Evolutionary conservation across 208 protist genomes (phyloP).

Genomic region (Tritrichomonas foetus): DNA sequence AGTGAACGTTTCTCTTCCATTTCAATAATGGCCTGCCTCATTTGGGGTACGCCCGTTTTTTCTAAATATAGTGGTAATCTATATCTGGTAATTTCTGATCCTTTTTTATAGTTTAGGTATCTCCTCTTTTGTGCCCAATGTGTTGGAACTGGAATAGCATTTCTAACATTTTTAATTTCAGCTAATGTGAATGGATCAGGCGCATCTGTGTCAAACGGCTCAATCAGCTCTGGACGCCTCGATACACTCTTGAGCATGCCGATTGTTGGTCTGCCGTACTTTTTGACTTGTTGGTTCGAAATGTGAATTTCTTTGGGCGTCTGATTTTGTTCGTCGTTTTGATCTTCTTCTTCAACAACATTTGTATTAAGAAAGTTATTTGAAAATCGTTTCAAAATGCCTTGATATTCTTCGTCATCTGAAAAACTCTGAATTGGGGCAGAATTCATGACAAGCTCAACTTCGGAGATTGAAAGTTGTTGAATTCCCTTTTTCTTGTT

Average conservation of each 20-base stretch:
- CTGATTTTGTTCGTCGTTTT: neutral
- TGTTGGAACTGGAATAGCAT: constrained; percentile 85
- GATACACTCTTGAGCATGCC: constrained; percentile 75
- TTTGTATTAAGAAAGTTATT: neutral
- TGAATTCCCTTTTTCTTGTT: neutral
- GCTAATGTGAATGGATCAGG: constrained; percentile 87
- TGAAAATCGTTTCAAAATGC: neutral
- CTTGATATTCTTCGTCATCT: neutral
- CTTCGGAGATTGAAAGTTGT: neutral
- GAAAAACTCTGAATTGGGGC: neutral
- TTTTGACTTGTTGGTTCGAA: constrained; percentile 35
- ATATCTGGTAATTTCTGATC: constrained; percentile 74
- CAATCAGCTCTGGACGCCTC: constrained; percentile 76
- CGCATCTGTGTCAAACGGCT: constrained; percentile 85
- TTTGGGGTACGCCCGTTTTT: constrained; percentile 74
- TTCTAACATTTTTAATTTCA: constrained; percentile 78
- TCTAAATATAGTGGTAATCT: constrained; percentile 77
- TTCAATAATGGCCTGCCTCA: constrained; percentile 69
- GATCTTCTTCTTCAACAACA: neutral
- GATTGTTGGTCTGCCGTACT: constrained; percentile 60
- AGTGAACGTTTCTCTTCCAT: constrained; percentile 63
- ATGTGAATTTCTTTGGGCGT: neutral
- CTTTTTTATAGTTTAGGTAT: constrained; percentile 84
- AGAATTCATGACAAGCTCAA: neutral
- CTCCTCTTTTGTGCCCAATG: constrained; percentile 95